These are phyloP conservation scores for Pinus albicaulis DNA, from an alignment of 75 land plant species.

Conservation along the genomic window DNA sequence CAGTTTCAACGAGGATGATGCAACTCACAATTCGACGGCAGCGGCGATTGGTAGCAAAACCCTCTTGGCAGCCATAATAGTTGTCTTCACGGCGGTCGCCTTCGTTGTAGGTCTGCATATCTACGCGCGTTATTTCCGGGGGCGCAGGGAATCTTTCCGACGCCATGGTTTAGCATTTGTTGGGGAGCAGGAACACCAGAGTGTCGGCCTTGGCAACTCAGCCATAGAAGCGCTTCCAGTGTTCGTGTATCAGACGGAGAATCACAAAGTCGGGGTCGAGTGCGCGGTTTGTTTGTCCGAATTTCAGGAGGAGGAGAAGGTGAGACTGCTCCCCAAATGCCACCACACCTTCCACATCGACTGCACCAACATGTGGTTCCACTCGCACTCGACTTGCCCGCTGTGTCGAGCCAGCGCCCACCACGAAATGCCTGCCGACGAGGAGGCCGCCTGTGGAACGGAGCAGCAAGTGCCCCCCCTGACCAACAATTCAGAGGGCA, in stretches of 20 bases:
- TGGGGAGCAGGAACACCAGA: neutral
- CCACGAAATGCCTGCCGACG: neutral
- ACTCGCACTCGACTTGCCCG: constrained; percentile 47
- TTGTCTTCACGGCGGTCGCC: constrained; percentile 4
- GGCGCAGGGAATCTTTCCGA: neutral
- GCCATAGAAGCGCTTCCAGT: neutral
- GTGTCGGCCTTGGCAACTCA: neutral
- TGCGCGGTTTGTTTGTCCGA: constrained; percentile 67
- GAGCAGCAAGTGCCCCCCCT: no score
- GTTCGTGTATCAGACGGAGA: neutral
- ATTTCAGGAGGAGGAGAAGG: constrained; percentile 39
- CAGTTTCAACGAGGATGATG: neutral
- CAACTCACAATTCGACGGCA: neutral
- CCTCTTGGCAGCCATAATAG: neutral
- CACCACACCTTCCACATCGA: constrained; percentile 39
- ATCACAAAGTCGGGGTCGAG: constrained; percentile 16
- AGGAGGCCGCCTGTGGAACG: neutral
- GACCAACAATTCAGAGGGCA: no score
- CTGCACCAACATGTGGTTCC: constrained; percentile 62
- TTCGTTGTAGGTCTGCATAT: constrained; percentile 6
- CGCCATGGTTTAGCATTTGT: neutral
- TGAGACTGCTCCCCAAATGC: constrained; percentile 38
- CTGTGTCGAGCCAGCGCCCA: constrained; percentile 32
- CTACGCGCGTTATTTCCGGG: constrained; percentile 9
- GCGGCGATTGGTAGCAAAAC: neutral